Conservation (phyloP, 495 filamentous ascomycete species). For the Massariosphaeria phaeospora region DNA sequence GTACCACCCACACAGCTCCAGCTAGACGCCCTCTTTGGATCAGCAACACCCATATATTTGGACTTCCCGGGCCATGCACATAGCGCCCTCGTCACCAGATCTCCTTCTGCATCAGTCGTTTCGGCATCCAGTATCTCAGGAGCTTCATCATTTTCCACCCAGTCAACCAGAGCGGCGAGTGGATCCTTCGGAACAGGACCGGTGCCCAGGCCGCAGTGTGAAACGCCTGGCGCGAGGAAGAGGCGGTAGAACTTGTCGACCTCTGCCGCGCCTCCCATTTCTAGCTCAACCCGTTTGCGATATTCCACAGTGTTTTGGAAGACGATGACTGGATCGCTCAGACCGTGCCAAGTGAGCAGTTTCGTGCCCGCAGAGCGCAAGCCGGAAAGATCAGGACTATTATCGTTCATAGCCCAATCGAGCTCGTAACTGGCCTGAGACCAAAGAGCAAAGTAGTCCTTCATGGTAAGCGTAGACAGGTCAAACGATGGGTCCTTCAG, state of each 20-base stretch:
- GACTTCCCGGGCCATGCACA: slow-evolving; percentile 19
- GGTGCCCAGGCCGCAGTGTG: slow-evolving; percentile 33
- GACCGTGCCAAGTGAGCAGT: slow-evolving; percentile 47
- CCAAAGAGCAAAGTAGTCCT: slow-evolving; percentile 32
- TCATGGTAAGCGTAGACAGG: slow-evolving; percentile 16
- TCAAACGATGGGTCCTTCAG: slow-evolving; percentile 28
- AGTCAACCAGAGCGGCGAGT: slow-evolving; percentile 39
- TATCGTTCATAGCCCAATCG: slow-evolving; percentile 37
- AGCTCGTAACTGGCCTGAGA: slow-evolving; percentile 34
- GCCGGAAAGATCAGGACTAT: slow-evolving; percentile 43
- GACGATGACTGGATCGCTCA: slow-evolving; percentile 31
- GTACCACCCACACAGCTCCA: slow-evolving; percentile 24
- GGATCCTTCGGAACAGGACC: slow-evolving; percentile 29
- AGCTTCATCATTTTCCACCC: slow-evolving; percentile 43
- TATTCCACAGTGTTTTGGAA: slow-evolving; percentile 34
- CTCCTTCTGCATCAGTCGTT: slow-evolving; percentile 8
- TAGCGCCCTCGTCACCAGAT: slow-evolving; percentile 15
- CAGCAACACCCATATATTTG: slow-evolving; percentile 27
- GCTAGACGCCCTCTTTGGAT: slow-evolving; percentile 20
- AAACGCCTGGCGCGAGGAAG: slow-evolving; percentile 40
- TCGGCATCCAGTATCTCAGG: slow-evolving; percentile 36
- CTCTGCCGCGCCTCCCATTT: slow-evolving; percentile 28
- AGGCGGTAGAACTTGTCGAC: slow-evolving; percentile 40
- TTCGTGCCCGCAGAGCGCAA: slow-evolving; percentile 44
- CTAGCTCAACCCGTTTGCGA: slow-evolving; percentile 32